Conservation (phyloP, 352 stramenopile genomes). For the Phytophthora foliorum region DNA sequence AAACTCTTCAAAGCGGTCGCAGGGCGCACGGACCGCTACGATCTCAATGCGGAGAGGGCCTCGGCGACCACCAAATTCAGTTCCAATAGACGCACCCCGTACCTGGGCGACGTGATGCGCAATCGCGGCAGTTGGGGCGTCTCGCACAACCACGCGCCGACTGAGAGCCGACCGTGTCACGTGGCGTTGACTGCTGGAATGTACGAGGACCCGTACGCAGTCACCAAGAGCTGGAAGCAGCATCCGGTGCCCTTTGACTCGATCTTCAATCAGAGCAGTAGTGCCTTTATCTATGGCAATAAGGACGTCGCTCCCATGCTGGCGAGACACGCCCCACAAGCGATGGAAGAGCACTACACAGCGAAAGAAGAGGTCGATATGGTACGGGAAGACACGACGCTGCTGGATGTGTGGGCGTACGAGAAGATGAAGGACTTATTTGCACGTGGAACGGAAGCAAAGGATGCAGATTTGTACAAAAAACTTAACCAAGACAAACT, state of each 20-base stretch:
- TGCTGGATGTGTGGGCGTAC: conserved; percentile 82
- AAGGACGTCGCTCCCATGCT: conserved; percentile 88
- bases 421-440: conserved; percentile 64
- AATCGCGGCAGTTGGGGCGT: conserved; percentile 78
- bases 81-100: conserved; percentile 53
- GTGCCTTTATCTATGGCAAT: conserved; percentile 80
- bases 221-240: conserved; percentile 83
- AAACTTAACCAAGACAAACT: conserved; percentile 62
- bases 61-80: neutral
- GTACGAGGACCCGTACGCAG: conserved; percentile 88
- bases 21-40: conserved; percentile 21
- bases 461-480: conserved; percentile 44
- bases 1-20: conserved; percentile 79
- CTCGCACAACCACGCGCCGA: conserved; percentile 88
- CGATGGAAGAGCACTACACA: conserved; percentile 75
- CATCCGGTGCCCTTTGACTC: conserved; percentile 89
- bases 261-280: conserved; percentile 84
- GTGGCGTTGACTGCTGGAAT: conserved; percentile 88
- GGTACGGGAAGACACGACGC: conserved; percentile 65
- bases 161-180: conserved; percentile 83
- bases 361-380: conserved; percentile 76
- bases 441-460: conserved; percentile 30
- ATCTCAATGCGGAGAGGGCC: conserved; percentile 18
- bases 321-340: conserved; percentile 69
- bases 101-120: conserved; percentile 74